Base-by-base conservation (phyloP, 2,329 filamentous ascomycete species). In the Fusarium sp. region DNA sequence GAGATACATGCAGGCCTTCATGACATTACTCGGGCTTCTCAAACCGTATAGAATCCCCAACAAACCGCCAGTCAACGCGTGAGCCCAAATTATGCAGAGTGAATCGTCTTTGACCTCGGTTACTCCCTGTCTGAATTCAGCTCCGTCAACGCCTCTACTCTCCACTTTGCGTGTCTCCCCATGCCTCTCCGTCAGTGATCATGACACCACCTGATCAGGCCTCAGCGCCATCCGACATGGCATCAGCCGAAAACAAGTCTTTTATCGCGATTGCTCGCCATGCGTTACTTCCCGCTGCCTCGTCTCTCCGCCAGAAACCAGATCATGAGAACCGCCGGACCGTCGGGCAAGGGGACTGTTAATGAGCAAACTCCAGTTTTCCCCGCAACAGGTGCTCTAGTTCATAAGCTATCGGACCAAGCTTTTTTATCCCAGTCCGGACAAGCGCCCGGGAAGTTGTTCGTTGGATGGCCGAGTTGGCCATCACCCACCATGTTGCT, bases 141-240 rank as follows among this genome's bases (percentile, higher is more conserved):
- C 40, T 60, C 31, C 13, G 34, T 50, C 46, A 48, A 34, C 11
- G 16, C 30, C 27, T 40, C 53, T 7, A 30, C 57, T 44, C 43
- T 60, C 41, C 53, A 59, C 61, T 60, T 46, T 47, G 23, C 37
- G 16, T 44, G 37, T 48, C 44, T 48, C 47, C 47, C 36, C 55
- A 27, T 43, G 11, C 11, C 5, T 40, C 30, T 40, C 28, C 9
- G n/a, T 16, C 31, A 47, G 18, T 30, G 30, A 65, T 65, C 64
- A 66, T 66, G 56, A 66, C 56, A 66, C 46, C 36, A 37, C 40
- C 34, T 30, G 36, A 47, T 23, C 47, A 15, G 16, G 31, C 37
- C 47, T 54, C 31, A 57, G 44, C 46, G 8, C 41, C 48, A 11
- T 48, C 18, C 28, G 44, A 56, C 34, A 23, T 6, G 7, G 44